These are phyloP conservation scores for Aurantiochytrium sp. DNA, from an alignment of 108 stramenopile genomes.

Conservation along the genomic window DNA sequence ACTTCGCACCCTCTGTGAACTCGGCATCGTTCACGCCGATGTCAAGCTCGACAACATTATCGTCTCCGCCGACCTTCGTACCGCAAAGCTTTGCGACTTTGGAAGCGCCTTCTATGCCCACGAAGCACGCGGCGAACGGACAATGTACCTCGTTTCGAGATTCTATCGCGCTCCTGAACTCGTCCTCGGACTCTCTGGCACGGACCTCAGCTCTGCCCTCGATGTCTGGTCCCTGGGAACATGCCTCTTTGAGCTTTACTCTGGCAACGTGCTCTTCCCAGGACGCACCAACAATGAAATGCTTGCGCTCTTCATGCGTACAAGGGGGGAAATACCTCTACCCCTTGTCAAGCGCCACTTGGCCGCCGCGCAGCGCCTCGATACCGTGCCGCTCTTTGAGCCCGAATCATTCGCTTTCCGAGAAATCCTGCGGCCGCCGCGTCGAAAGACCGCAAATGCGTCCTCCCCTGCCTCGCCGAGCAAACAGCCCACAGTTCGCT, in stretches of 20 bases:
- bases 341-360: constrained; percentile 68
- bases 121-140: constrained; percentile 68
- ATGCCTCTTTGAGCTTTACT: constrained; percentile 84
- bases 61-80: constrained; percentile 68
- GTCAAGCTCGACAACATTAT: constrained; percentile 98
- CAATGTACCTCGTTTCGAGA: constrained; percentile 92
- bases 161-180: constrained; percentile 98
- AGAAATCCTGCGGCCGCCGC: neutral
- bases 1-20: constrained; percentile 65
- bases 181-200: constrained; percentile 86
- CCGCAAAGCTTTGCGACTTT: constrained; percentile 83
- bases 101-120: constrained; percentile 77
- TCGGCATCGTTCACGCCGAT: constrained; percentile 88
- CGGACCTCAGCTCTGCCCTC: constrained; percentile 51
- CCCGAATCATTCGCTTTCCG: neutral
- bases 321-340: constrained; percentile 75
- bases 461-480: neutral
- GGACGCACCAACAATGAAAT: constrained; percentile 91
- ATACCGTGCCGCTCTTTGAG: neutral
- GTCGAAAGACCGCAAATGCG: neutral
- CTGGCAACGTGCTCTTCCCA: constrained; percentile 78
- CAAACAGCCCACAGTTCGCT: neutral
- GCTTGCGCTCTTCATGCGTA: constrained; percentile 79
- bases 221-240: constrained; percentile 88
- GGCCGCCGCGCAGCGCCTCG: neutral